Evolutionary conservation across 106 monocot genomes (phyloP).

Genomic region (Dendrobium huoshanense): DNA sequence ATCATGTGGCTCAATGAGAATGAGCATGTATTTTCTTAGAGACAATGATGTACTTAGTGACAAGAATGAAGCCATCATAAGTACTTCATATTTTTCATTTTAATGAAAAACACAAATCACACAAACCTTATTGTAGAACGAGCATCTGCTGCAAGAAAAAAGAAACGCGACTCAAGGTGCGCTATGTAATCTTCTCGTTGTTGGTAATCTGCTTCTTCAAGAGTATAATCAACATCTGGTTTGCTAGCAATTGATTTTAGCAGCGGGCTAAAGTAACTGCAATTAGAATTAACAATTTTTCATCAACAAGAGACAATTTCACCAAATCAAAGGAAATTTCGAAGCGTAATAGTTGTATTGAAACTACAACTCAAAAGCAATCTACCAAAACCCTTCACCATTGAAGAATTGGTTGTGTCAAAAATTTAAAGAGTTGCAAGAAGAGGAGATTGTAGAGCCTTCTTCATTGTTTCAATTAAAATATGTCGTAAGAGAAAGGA

Average conservation of each 20-base stretch:
- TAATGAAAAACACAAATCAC: not conserved
- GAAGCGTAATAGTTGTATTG: not conserved
- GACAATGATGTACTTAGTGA: not conserved
- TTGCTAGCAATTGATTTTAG: constrained; percentile 72
- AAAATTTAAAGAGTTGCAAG: not conserved
- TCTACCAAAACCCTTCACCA: not conserved
- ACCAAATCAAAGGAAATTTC: not conserved
- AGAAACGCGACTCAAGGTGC: constrained; percentile 82
- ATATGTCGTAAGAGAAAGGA: not conserved
- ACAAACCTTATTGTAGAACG: constrained; percentile 73
- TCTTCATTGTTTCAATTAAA: not conserved
- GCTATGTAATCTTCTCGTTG: constrained; percentile 72
- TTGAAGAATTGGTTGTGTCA: not conserved
- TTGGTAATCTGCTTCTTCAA: constrained; percentile 52
- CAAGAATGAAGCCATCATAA: not conserved
- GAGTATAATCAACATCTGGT: constrained; percentile 45
- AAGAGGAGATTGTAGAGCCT: not conserved
- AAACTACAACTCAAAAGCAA: not conserved
- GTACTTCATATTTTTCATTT: not conserved
- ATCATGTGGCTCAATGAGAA: not conserved
- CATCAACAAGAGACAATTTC: not conserved
- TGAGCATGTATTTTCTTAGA: not conserved
- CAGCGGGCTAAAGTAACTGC: constrained; percentile 94
- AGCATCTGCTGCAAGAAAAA: constrained; percentile 98
- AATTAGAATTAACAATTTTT: constrained; percentile 1